These are phyloP conservation scores for Chalciporus sp. DNA, from an alignment of 1,284 basidiomycete genomes.

Conservation along the genomic window DNA sequence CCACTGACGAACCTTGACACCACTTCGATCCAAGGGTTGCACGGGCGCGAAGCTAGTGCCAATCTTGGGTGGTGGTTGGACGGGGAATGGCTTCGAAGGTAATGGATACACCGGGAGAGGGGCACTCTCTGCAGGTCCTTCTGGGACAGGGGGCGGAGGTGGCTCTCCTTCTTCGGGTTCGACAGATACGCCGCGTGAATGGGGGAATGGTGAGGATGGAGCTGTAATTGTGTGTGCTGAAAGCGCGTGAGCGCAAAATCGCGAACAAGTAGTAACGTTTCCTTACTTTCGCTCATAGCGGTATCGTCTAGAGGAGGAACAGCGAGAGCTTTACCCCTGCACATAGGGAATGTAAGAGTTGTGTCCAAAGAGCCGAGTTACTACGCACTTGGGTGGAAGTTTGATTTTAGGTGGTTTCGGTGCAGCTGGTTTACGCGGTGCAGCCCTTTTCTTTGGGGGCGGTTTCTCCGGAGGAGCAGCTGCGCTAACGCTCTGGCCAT, in stretches of 20 bases:
- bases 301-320: conserved; percentile 33
- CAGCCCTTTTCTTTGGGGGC: conserved; percentile 41
- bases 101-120: conserved; percentile 74
- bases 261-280: neutral
- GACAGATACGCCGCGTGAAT: conserved; percentile 29
- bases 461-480: conserved; percentile 29
- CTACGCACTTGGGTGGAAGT: conserved; percentile 42
- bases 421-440: conserved; percentile 39
- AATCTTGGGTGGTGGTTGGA: conserved; percentile 74
- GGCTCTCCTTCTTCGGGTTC: conserved; percentile 32
- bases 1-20: conserved; percentile 67
- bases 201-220: conserved; percentile 46
- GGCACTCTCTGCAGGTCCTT: conserved; percentile 53
- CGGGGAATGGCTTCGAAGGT: conserved; percentile 76
- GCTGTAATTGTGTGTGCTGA: conserved; percentile 45
- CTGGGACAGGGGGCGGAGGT: conserved; percentile 39
- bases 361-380: neutral
- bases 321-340: conserved; percentile 24
- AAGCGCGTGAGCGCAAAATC: conserved; percentile 4
- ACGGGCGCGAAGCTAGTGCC: conserved; percentile 68
- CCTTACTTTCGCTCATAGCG: conserved; percentile 48
- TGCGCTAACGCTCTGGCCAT: conserved; percentile 23
- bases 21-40: conserved; percentile 63
- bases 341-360: neutral
- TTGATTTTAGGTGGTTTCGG: conserved; percentile 41